Percentiles rank a stretch among this genome's conserved stretches.
Evolutionary conservation across 805 yeast genomes (phyloP).

Genomic region (Priceomyces medius): DNA sequence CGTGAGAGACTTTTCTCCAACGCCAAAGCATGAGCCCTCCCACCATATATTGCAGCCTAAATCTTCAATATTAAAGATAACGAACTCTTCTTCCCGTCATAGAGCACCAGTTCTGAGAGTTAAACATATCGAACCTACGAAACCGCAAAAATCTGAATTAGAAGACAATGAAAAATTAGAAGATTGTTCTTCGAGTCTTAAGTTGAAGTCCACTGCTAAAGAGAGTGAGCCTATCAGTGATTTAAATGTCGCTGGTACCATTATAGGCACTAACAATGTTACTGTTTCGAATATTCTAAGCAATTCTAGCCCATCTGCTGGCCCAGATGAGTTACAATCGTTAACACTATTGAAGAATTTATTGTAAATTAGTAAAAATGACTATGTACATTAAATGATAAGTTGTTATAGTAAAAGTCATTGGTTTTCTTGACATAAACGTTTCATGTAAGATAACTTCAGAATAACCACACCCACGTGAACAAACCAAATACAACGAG

Average conservation of each 20-base stretch:
- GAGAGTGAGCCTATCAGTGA: neutral
- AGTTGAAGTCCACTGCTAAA: neutral
- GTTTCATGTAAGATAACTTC: constrained; percentile 3
- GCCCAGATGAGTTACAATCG: neutral
- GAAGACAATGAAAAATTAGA: neutral
- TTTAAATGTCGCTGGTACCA: neutral
- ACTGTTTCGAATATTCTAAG: neutral
- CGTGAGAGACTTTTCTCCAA: constrained; percentile 24
- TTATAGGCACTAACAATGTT: neutral
- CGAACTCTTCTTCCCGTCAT: too few species aligned
- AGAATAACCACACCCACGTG: constrained; percentile 42
- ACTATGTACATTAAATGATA: neutral
- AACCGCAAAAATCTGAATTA: neutral
- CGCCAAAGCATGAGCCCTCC: constrained; percentile 42
- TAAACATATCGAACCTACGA: neutral
- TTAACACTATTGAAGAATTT: neutral
- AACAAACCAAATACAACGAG: constrained; percentile 35
- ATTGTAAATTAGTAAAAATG: neutral
- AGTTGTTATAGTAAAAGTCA: neutral
- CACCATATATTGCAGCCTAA: constrained; percentile 43
- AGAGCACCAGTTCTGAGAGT: neutral
- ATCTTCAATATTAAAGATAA: constrained; percentile 37
- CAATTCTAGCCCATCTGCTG: neutral
- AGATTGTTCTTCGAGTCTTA: neutral
- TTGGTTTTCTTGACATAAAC: neutral